phyloP scores from a whole-genome alignment of 177 flowering plant genomes.

The Vitis hybrid region DNA sequence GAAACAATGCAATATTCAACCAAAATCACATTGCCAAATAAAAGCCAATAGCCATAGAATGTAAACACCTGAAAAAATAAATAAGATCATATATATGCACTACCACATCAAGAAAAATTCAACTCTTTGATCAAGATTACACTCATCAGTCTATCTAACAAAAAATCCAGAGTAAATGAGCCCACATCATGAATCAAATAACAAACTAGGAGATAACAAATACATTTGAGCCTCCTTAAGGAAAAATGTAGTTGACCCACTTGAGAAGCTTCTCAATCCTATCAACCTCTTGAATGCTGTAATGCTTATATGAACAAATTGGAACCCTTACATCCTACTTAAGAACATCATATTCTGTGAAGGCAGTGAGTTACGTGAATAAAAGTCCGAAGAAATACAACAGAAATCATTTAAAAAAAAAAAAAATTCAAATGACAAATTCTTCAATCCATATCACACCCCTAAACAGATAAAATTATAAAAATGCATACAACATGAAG shows the following conservation, averaged over 20 bases:
- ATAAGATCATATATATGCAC: no score
- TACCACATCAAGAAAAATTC: no score
- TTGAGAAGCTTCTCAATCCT: background rate
- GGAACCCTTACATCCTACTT: background rate
- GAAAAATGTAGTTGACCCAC: background rate
- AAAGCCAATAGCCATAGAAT: background rate
- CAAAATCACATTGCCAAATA: background rate
- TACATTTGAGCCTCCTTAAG: background rate
- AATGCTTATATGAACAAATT: background rate
- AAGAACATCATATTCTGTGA: no score
- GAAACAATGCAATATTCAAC: conserved; percentile 5
- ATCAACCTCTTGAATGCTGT: background rate
- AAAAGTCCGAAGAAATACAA: background rate
- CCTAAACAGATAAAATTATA: no score
- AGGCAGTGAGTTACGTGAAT: background rate
- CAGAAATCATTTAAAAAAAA: no score
- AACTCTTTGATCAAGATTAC: no score
- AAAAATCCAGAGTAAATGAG: background rate
- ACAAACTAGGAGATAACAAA: background rate
- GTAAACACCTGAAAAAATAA: no score
- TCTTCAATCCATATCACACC: no score
- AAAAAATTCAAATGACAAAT: no score
- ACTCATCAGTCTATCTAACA: background rate
- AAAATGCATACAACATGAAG: no score
- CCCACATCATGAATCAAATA: background rate